Evolutionary conservation across 805 yeast species (phyloP).

Genomic region (Myxozyma neotropica): DNA sequence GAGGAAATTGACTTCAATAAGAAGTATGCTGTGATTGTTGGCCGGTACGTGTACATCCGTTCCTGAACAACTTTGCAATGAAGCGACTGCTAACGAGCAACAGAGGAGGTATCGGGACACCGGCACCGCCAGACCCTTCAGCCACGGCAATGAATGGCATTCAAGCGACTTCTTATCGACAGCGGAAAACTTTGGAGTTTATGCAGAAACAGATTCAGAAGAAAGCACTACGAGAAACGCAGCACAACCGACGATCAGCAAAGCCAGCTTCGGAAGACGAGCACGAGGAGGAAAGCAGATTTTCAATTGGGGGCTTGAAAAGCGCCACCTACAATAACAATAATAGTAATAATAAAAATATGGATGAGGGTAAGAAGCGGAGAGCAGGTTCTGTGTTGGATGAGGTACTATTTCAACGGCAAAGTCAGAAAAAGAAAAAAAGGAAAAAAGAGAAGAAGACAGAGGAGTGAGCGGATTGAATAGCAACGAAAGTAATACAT

Average conservation of each 20-base stretch:
- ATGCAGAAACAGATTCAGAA: slow-evolving; percentile 27
- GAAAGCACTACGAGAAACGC: slow-evolving; percentile 3
- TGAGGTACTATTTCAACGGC: slow-evolving; percentile 10
- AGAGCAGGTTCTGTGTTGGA: slow-evolving; percentile 14
- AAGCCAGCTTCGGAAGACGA: background rate
- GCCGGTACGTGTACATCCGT: slow-evolving; percentile 10
- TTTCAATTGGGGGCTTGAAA: background rate
- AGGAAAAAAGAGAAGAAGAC: background rate
- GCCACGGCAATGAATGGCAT: background rate
- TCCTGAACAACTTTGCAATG: background rate
- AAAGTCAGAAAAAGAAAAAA: slow-evolving; percentile 3
- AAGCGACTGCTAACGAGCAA: background rate
- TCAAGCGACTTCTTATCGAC: slow-evolving; percentile 20
- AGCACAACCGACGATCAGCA: background rate
- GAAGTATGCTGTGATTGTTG: slow-evolving; percentile 19
- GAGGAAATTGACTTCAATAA: slow-evolving; percentile 22
- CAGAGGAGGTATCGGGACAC: slow-evolving; percentile 24
- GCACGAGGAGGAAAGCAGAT: slow-evolving; percentile 27
- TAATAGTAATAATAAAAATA: background rate
- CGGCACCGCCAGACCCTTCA: slow-evolving; percentile 7
- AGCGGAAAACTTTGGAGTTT: slow-evolving; percentile 28
- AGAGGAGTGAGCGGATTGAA: background rate
- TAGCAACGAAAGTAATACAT: background rate
- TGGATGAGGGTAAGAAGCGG: background rate
- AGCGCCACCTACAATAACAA: background rate